Percentiles rank a stretch among this genome's conserved stretches.
Conservation (phyloP, 495 filamentous ascomycete species). For the Aspergillus saccharolyticus region DNA sequence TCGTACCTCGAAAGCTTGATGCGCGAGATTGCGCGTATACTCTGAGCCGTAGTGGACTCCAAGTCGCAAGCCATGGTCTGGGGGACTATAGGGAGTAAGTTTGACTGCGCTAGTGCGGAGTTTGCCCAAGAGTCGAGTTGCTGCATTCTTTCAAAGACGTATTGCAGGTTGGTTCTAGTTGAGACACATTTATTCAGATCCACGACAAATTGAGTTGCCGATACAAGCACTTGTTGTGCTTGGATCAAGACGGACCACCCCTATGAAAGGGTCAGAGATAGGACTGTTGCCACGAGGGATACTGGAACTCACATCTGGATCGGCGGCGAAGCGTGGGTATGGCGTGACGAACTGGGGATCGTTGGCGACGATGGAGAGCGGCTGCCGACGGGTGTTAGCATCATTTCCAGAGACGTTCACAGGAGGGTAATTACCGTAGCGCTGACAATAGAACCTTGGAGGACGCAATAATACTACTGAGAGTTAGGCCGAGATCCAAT, state of each 20-base stretch:
- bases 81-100: constrained; percentile 35
- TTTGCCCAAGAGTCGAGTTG: constrained; percentile 49
- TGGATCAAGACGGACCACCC: constrained; percentile 53
- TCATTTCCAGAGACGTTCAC: background rate
- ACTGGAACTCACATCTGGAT: constrained; percentile 44
- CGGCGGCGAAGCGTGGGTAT: constrained; percentile 47
- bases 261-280: constrained; percentile 24
- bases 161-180: constrained; percentile 35
- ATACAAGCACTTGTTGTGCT: constrained; percentile 52
- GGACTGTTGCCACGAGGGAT: background rate
- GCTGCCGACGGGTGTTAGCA: constrained; percentile 29
- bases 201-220: constrained; percentile 52
- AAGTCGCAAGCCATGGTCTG: constrained; percentile 34
- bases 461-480: constrained; percentile 51
- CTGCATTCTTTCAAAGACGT: constrained; percentile 50
- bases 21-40: constrained; percentile 49
- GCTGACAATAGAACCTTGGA: constrained; percentile 57
- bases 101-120: constrained; percentile 43
- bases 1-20: constrained; percentile 55
- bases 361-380: constrained; percentile 50
- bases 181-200: constrained; percentile 43
- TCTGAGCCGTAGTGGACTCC: constrained; percentile 45
- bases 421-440: constrained; percentile 42
- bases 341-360: constrained; percentile 53
- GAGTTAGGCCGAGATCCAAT: constrained; percentile 9